Evolutionary conservation across 2,329 filamentous ascomycete genomes (phyloP), one percentile per base, ranked within the genome.

Genomic region (Aureobasidium namibiae): DNA sequence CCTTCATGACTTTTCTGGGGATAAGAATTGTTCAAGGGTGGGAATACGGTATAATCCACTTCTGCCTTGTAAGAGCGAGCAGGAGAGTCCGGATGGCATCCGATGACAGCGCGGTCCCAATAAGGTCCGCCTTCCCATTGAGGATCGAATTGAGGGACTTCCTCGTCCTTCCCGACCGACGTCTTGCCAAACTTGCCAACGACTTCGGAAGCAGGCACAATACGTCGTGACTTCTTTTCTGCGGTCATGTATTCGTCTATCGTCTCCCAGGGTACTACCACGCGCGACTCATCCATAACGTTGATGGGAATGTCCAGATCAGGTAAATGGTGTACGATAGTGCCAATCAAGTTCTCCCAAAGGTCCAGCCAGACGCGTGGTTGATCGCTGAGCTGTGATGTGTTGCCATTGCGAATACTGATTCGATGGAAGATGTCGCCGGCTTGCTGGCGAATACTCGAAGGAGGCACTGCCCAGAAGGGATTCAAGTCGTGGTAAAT

Each of bases 401-500:
- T 68, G 10, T 67, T 73, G 16, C 74, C 73, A 62, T 76, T 71
- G 7, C 76, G 68, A 2, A 79, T 68, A 4, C 66, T 70, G 56
- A 80, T 73, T 4, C 69, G 65, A 45, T 74, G 67, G 4, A 70
- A 64, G 44, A 72, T 71, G 14, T 69, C 68, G 39, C 67, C 69
- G 3, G 76, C 74, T 58, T 74, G 71, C 49, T 70, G 68, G 3
- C 75, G 73, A 26, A 80, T 73, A 26, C 73, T 66, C 39, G 67
- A 66, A 3, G 78, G 69, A 3, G 71, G 62, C 1, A 79, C 59
- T 6, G 71, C 77, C 78, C 79, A 80, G 62, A 78, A 80, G 0
- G 78, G 78, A 29, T 67, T 70, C 26, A 80, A 53, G 59, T 80
- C 78, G 60, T 76, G 66, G 64, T 80, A 78, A 10, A 81, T 77